Percentiles rank a stretch among this genome's conserved stretches.
Evolutionary conservation across 306 rosid species (phyloP).

Genomic region (Astragalus membranaceus): DNA sequence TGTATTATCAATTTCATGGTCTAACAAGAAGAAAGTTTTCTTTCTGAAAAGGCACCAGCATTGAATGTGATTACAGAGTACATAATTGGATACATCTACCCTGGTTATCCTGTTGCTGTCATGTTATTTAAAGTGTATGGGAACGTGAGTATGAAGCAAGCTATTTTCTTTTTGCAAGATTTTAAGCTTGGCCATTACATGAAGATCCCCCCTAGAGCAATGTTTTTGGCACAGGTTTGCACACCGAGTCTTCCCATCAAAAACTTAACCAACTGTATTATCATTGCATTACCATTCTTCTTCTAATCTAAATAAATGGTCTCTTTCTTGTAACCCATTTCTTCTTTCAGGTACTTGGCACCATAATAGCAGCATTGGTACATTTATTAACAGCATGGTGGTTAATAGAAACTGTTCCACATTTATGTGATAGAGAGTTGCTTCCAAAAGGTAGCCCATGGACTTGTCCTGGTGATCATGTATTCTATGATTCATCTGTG

Average conservation of each 20-base stretch:
- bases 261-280: background rate
- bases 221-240: slow-evolving; percentile 79
- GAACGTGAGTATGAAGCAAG: slow-evolving; percentile 67
- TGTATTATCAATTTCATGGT: background rate
- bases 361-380: slow-evolving; percentile 45
- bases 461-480: slow-evolving; percentile 87
- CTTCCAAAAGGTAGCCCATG: slow-evolving; percentile 76
- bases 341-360: slow-evolving; percentile 49
- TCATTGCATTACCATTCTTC: background rate
- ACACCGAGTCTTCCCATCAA: background rate
- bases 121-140: slow-evolving; percentile 77
- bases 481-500: slow-evolving; percentile 83
- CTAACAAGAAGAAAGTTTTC: background rate
- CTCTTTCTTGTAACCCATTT: background rate
- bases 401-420: slow-evolving; percentile 66
- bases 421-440: slow-evolving; percentile 50
- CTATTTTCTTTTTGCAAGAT: slow-evolving; percentile 63
- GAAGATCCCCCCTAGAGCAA: slow-evolving; percentile 85
- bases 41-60: slow-evolving; percentile 38
- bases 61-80: slow-evolving; percentile 70
- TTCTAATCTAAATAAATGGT: background rate
- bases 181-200: slow-evolving; percentile 92
- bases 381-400: slow-evolving; percentile 85
- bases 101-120: slow-evolving; percentile 81
- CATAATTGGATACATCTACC: slow-evolving; percentile 73